phyloP scores from a whole-genome alignment of 345 rosid species.

The Hypericum androsaemum region DNA sequence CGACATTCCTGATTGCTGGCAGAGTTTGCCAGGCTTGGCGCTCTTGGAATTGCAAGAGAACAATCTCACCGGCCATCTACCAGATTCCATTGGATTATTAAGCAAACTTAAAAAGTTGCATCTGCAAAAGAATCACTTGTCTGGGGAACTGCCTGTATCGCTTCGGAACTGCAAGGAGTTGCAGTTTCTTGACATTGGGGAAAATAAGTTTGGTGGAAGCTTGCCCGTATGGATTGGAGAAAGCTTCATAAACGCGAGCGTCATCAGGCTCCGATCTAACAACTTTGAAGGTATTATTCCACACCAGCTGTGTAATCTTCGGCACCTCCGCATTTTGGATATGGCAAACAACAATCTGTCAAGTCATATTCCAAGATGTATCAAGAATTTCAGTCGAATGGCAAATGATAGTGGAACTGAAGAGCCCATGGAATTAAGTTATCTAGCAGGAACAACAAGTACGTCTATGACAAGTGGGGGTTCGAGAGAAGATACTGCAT shows the following conservation, averaged over 20 bases:
- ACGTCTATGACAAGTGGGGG: no score
- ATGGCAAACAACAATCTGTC: background rate
- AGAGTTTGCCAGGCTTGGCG: background rate
- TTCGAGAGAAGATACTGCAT: no score
- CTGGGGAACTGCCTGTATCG: conserved; percentile 6
- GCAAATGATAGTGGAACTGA: background rate
- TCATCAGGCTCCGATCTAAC: background rate
- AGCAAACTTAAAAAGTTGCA: background rate
- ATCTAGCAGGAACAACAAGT: no score
- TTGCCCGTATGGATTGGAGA: conserved; percentile 3
- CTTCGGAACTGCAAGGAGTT: background rate
- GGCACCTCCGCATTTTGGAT: conserved; percentile 3
- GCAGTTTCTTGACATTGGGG: background rate
- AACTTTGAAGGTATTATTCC: background rate
- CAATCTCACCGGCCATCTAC: conserved; percentile 8
- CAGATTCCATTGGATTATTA: conserved; percentile 3
- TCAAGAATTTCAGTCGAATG: background rate
- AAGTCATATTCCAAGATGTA: background rate
- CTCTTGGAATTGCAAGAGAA: conserved; percentile 10
- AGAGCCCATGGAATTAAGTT: background rate
- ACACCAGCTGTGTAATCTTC: background rate
- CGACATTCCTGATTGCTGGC: conserved; percentile 8
- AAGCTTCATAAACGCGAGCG: background rate
- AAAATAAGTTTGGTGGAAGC: background rate
- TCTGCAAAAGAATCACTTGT: background rate